Conservation (phyloP, 768 basidiomycete genomes). For the Suillus hirtellus region DNA sequence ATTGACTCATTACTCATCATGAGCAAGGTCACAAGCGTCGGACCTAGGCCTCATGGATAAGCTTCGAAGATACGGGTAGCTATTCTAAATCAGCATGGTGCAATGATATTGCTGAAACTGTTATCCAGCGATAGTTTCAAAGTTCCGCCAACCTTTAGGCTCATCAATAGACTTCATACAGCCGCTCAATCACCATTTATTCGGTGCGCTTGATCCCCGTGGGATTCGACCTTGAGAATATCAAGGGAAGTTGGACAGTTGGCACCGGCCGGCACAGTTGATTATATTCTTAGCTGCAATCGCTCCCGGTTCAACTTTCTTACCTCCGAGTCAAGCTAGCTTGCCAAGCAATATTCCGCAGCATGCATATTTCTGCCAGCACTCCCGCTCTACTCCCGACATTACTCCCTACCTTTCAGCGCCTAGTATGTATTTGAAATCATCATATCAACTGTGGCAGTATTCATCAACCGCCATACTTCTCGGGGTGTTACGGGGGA, state of each 20-base stretch:
- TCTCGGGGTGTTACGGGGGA: neutral
- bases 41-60: neutral
- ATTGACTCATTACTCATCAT: neutral
- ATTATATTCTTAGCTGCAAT: neutral
- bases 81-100: neutral
- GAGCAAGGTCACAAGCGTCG: neutral
- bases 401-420: neutral
- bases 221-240: neutral
- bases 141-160: neutral
- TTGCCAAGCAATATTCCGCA: neutral
- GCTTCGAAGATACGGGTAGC: neutral
- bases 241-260: neutral
- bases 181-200: neutral
- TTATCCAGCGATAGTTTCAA: neutral
- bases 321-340: neutral
- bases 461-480: neutral
- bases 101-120: neutral
- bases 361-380: neutral
- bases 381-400: neutral
- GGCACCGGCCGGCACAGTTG: neutral
- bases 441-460: neutral
- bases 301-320: neutral
- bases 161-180: neutral
- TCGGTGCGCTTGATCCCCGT: neutral
- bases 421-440: neutral